These are phyloP conservation scores for Ustilago tritici DNA, from an alignment of 1,284 basidiomycete species.

Conservation along the genomic window DNA sequence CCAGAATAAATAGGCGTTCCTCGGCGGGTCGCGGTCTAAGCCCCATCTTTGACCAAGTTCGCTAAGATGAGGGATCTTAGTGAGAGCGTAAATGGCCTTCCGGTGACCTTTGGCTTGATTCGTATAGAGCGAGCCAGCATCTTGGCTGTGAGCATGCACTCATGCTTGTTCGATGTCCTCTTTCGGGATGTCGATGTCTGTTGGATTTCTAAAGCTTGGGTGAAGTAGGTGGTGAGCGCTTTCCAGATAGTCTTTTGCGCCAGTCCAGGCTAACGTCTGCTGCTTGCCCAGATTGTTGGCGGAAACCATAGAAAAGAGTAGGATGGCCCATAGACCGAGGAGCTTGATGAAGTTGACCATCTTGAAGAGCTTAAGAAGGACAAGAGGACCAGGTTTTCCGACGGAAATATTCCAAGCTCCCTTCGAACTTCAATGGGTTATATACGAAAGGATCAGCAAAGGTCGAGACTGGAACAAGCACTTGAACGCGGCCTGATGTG, in stretches of 20 bases:
- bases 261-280: accelerated
- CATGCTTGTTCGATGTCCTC: neutral
- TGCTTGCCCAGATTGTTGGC: neutral
- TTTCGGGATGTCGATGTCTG: neutral
- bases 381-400: neutral
- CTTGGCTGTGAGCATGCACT: neutral
- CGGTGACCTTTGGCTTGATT: neutral
- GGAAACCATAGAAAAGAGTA: neutral
- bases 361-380: neutral
- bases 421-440: neutral
- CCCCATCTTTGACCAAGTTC: neutral
- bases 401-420: neutral
- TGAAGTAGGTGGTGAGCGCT: neutral
- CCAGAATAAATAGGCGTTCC: conserved; percentile 18
- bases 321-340: neutral
- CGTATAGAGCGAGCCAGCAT: neutral
- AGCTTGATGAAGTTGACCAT: neutral
- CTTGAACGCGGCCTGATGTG: too few species aligned
- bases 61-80: conserved; percentile 8
- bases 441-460: neutral
- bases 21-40: neutral
- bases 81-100: neutral
- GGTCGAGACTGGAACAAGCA: too few species aligned
- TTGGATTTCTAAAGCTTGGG: neutral
- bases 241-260: neutral